These are phyloP conservation scores for Epichloe gansuensis DNA, from an alignment of 2,329 filamentous ascomycete genomes.

Conservation along the genomic window DNA sequence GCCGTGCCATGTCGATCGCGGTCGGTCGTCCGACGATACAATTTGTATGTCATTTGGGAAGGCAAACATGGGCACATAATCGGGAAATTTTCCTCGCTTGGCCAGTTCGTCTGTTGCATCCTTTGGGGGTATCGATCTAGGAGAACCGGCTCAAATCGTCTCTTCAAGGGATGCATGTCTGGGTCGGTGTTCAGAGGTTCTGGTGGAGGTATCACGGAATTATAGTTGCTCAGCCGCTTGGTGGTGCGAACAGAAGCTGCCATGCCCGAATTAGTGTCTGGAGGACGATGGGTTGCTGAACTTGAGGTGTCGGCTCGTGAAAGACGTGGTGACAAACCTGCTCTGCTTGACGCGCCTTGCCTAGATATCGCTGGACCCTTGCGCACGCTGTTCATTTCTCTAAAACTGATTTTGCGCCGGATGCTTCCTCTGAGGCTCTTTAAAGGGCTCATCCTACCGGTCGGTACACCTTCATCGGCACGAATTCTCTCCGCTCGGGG, in stretches of 20 bases:
- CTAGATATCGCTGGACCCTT: conserved; percentile 67
- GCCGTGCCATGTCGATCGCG: conserved; percentile 95
- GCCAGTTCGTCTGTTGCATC: conserved; percentile 68
- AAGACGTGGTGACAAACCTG: conserved; percentile 27
- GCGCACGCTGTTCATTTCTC: conserved; percentile 91
- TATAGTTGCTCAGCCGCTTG: conserved; percentile 89
- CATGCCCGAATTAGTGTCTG: neutral
- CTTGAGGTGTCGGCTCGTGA: neutral
- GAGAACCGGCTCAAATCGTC: conserved; percentile 90
- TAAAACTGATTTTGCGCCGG: conserved; percentile 80
- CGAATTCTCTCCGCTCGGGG: conserved; percentile 73
- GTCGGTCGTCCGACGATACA: conserved; percentile 86
- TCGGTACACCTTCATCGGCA: conserved; percentile 51
- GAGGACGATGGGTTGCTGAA: neutral
- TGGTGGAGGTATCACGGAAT: conserved; percentile 89
- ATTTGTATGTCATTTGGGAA: conserved; percentile 98
- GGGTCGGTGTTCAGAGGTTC: conserved; percentile 83
- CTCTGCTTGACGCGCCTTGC: conserved; percentile 43
- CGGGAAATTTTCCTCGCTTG: conserved; percentile 76
- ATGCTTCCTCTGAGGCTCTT: conserved; percentile 69
- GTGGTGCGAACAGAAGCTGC: conserved; percentile 61
- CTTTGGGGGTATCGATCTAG: conserved; percentile 89
- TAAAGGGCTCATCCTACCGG: conserved; percentile 42
- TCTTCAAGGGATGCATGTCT: conserved; percentile 89
- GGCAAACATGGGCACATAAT: conserved; percentile 98